Conservation (phyloP, 176 grass and related monocot genomes). For the Rhipidocladum racemiflorum region DNA sequence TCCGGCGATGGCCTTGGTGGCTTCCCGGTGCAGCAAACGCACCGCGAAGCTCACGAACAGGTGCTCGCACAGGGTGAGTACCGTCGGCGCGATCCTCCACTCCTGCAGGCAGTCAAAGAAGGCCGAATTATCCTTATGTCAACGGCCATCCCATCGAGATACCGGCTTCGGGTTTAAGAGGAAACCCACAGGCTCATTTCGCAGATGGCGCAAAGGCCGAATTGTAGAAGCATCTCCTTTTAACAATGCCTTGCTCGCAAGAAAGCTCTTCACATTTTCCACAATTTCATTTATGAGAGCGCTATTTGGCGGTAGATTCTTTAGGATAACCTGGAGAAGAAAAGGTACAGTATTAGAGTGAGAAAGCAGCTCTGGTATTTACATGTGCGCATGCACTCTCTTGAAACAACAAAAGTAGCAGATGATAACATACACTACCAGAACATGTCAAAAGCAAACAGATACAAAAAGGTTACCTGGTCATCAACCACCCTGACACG, state of each 20-base stretch:
- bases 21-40: constrained; percentile 54
- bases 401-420: background rate
- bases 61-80: constrained; percentile 74
- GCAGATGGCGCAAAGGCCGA: constrained; percentile 55
- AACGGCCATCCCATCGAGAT: too few relatives aligned
- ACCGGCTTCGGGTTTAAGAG: background rate
- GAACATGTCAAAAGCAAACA: constrained; percentile 3
- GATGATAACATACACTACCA: background rate
- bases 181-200: constrained; percentile 59
- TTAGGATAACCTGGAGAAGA: constrained; percentile 61
- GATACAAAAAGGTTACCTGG: constrained; percentile 41
- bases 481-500: constrained; percentile 79
- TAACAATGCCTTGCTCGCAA: constrained; percentile 73
- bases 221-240: constrained; percentile 54
- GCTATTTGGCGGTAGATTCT: constrained; percentile 76
- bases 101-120: constrained; percentile 47
- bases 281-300: constrained; percentile 77
- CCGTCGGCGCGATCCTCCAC: constrained; percentile 71
- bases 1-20: constrained; percentile 39
- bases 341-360: background rate
- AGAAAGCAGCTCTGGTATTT: background rate
- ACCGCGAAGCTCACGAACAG: constrained; percentile 80
- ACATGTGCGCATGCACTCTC: background rate
- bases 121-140: background rate
- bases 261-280: constrained; percentile 71